phyloP scores from a whole-genome alignment of 495 filamentous ascomycete genomes.

The Hypomontagnella submonticulosa region DNA sequence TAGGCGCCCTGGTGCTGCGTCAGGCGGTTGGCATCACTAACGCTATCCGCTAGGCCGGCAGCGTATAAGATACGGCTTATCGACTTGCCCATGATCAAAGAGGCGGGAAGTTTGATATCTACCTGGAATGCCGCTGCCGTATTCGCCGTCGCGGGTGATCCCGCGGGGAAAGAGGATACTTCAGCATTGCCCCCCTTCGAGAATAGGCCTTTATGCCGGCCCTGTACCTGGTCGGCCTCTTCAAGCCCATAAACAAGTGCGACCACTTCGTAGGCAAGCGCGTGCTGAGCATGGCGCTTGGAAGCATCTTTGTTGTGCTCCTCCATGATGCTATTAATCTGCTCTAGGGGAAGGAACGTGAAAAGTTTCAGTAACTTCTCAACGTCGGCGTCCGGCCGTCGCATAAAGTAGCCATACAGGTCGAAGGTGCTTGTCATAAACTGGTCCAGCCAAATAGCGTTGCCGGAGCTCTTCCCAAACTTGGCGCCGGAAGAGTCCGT shows the following conservation, averaged over 20 bases:
- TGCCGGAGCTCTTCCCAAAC: slow-evolving; percentile 94
- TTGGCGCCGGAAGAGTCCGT: slow-evolving; percentile 88
- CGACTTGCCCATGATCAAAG: slow-evolving; percentile 68
- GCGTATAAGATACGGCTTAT: slow-evolving; percentile 74
- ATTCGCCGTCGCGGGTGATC: neutral
- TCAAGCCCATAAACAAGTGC: slow-evolving; percentile 77
- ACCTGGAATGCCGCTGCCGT: slow-evolving; percentile 45
- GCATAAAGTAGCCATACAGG: slow-evolving; percentile 87
- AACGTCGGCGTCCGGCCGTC: slow-evolving; percentile 82
- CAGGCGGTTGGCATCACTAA: slow-evolving; percentile 73
- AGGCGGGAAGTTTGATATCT: slow-evolving; percentile 72
- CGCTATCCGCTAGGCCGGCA: slow-evolving; percentile 72
- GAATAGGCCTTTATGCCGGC: slow-evolving; percentile 69
- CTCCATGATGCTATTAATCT: slow-evolving; percentile 72
- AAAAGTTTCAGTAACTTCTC: slow-evolving; percentile 87
- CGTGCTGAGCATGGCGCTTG: slow-evolving; percentile 80
- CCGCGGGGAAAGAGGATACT: slow-evolving; percentile 10
- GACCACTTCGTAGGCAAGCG: slow-evolving; percentile 82
- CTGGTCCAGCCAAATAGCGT: slow-evolving; percentile 91
- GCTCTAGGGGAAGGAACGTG: slow-evolving; percentile 79
- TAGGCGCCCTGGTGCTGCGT: slow-evolving; percentile 69
- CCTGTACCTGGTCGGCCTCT: slow-evolving; percentile 65
- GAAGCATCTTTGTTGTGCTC: slow-evolving; percentile 73
- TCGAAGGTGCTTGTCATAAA: slow-evolving; percentile 84
- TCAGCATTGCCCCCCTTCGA: slow-evolving; percentile 37